Evolutionary conservation across 257 asterid genomes (phyloP), one percentile per base, ranked within the genome.

Genomic region (Solanum chiquidenum): DNA sequence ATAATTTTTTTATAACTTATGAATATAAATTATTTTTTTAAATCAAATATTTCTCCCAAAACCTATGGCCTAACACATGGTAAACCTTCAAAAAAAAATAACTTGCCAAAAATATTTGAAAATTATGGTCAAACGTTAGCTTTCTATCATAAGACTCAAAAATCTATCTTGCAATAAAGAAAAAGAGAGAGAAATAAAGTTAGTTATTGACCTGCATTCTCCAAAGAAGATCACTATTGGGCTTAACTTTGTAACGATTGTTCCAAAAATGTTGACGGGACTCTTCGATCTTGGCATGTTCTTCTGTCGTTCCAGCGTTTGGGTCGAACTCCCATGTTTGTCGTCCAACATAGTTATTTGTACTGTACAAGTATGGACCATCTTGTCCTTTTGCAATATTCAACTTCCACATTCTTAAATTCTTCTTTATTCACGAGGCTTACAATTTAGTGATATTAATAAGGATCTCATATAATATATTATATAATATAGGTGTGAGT

Each of bases 141-240:
- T 44, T 44, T 10, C 49, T 2, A 18, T 55, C 18, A 46, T 6
- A 46, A 46, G 18, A 46, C 18, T 46, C 18, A 12, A 46, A 46
- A 12, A 12, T 46, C 18, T 46, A 46, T 46, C 49, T 44, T 44
- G 52, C 52, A 46, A 5, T 12, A 46, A 0, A 46, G 18, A 14
- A 16, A 52, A 52, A 52, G 7, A 49, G 60, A 58, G 2, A 20
- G 1, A 20, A 4, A 20, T 2, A 7, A 58, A 60, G 13, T 3
- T 64, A 64, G 13, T 29, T 31, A 71, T 31, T 4, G 2, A 71
- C 96, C 96, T 94, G 96, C 84, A 90, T 62, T 79, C 94, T 89
- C 96, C 96, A 94, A 62, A 94, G 89, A 85, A 91, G 91, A 72
- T 94, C 98, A 16, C 93, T 73, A 86, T 92, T 93, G n/a, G 98